Base-by-base conservation (phyloP, 441 rosid genomes). In the Erysimum pusillum region DNA sequence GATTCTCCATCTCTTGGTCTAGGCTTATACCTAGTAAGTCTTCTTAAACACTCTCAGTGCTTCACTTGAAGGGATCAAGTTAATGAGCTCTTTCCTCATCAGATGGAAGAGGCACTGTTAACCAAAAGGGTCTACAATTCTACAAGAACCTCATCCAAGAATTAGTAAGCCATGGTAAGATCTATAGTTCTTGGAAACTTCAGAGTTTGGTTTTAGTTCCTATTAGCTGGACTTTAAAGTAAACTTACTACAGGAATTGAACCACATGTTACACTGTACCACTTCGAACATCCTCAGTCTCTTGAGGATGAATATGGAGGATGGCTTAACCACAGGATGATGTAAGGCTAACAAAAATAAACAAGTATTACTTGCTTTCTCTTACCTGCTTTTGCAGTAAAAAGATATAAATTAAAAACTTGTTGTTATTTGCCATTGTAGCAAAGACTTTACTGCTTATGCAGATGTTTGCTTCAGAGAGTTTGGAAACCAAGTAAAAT, bases 231-330 rank as follows among this genome's bases (percentile, higher is more conserved):
- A n/a, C n/a, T n/a, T n/a, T n/a, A n/a, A n/a, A n/a, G n/a, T n/a
- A n/a, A n/a, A n/a, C n/a, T 60, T n/a, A 36, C n/a, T 10, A 18
- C 83, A 89, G 93, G 94, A 57, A 89, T 91, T 36, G 77, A 86
- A 46, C 92, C 94, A 39, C 94, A 89, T 39, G 90, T 83, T 78
- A 86, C 93, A 6, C 79, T 92, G 38, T 83, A 67, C 76, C 81
- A 91, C 65, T 59, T 49, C 28, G 93, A 92, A 79, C 90, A 78
- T 48, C 96, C 98, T 22, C 96, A 89, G 74, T 64, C 63, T 44
- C 88, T 92, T 18, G 96, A 92, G 83, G 93, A 91, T 25, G 96
- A 89, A 68, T 90, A 89, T 45, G 91, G 87, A 71, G 94, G 91
- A 63, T 88, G 93, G 91, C 0, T 87, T 69, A 82, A 76, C 65